A percentile compares a stretch with the other conserved stretches of the same genome.
Conservation (phyloP, 2,329 filamentous ascomycete species). For the Verruconis gallopava region DNA sequence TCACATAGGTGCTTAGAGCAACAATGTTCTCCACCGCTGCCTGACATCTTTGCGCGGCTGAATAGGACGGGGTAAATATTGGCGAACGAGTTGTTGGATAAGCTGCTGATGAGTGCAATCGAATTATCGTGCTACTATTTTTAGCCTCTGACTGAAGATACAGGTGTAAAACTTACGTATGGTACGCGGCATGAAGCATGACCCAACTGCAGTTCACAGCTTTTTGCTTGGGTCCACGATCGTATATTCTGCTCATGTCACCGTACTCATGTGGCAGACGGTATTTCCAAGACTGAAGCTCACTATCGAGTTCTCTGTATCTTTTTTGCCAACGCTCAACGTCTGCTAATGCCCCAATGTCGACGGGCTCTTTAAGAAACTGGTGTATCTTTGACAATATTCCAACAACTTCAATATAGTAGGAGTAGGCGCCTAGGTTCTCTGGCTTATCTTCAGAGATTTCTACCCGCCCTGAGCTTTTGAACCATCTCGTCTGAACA, state of each 20-base stretch:
- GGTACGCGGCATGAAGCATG: slow-evolving; percentile 82
- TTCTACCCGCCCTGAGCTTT: slow-evolving; percentile 36
- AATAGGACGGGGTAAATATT: slow-evolving; percentile 81
- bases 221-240: slow-evolving; percentile 34
- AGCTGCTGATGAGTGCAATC: slow-evolving; percentile 80
- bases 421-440: slow-evolving; percentile 76
- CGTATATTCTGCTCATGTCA: slow-evolving; percentile 61
- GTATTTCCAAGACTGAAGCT: slow-evolving; percentile 72
- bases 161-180: slow-evolving; percentile 55
- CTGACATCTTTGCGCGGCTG: slow-evolving; percentile 34
- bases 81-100: slow-evolving; percentile 81
- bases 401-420: slow-evolving; percentile 80
- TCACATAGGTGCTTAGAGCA: slow-evolving; percentile 64
- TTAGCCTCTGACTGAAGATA: slow-evolving; percentile 12
- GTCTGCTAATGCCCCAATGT: slow-evolving; percentile 71
- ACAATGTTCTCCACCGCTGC: slow-evolving; percentile 41
- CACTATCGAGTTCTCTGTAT: slow-evolving; percentile 73
- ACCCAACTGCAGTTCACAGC: slow-evolving; percentile 71
- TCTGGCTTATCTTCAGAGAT: slow-evolving; percentile 58
- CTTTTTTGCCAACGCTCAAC: slow-evolving; percentile 83
- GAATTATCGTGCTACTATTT: slow-evolving; percentile 55
- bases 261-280: slow-evolving; percentile 71
- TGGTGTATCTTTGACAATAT: slow-evolving; percentile 79
- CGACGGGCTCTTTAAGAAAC: slow-evolving; percentile 78
- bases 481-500: slow-evolving; percentile 77